These are phyloP conservation scores for Trichoderma sp. DNA, from an alignment of 2,329 filamentous ascomycete species.

Conservation along the genomic window DNA sequence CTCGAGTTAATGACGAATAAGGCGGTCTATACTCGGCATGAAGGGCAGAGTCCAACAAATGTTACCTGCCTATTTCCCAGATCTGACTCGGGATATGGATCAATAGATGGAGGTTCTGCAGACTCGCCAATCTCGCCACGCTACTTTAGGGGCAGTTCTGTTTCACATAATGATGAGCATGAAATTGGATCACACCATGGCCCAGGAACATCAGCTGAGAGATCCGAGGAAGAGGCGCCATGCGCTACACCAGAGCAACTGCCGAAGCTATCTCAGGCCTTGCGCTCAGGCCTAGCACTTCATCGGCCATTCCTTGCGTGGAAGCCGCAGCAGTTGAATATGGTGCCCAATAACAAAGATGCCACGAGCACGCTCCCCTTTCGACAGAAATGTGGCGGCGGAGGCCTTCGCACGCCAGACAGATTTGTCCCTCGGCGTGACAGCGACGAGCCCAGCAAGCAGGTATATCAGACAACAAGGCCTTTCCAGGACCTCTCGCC, in stretches of 20 bases:
- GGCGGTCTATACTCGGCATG: conserved; percentile 11
- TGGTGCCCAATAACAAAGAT: background rate
- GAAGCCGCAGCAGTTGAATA: conserved; percentile 22
- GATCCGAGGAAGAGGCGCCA: background rate
- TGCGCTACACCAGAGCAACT: background rate
- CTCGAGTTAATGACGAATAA: conserved; percentile 10
- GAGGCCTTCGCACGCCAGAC: conserved; percentile 43
- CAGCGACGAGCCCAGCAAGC: conserved; percentile 40
- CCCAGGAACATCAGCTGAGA: background rate
- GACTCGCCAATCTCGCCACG: conserved; percentile 18
- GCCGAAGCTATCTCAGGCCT: background rate
- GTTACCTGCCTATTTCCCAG: conserved; percentile 31
- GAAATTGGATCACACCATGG: conserved; percentile 25
- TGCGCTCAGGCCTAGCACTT: background rate
- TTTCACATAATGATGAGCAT: conserved; percentile 24
- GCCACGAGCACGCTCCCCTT: background rate
- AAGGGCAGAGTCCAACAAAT: conserved; percentile 5
- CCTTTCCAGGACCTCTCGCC: conserved; percentile 47
- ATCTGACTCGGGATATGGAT: conserved; percentile 40
- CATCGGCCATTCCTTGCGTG: conserved; percentile 2
- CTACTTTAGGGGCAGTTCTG: background rate
- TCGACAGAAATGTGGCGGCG: conserved; percentile 9
- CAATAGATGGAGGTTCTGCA: conserved; percentile 34
- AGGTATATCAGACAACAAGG: conserved; percentile 54
- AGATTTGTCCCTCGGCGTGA: conserved; percentile 56